Evolutionary conservation across 208 protist species (phyloP).

Genomic region (Leishmania mexicana): DNA sequence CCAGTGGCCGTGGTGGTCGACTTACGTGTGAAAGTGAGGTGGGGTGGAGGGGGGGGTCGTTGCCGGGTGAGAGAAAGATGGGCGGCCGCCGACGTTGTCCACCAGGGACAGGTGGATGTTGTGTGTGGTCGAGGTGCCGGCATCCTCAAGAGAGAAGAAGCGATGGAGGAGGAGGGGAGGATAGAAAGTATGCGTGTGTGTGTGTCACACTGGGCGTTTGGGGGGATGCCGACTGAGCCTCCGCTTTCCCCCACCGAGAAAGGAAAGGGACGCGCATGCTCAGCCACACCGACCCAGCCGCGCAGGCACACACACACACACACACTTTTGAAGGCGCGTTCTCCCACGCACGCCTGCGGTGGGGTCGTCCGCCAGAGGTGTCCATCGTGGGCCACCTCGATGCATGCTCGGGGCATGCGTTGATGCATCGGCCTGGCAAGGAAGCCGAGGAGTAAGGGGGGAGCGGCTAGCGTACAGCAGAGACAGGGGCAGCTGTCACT

Average conservation of each 20-base stretch:
- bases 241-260: not conserved
- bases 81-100: not conserved
- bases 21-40: not conserved
- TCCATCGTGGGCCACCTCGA: not conserved
- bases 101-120: not conserved
- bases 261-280: not conserved
- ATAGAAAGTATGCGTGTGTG: not conserved
- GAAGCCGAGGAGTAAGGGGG: not conserved
- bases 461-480: not conserved
- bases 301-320: not conserved
- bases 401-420: not conserved
- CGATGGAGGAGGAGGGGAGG: not conserved
- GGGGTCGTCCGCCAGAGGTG: not conserved
- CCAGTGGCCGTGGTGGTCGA: not conserved
- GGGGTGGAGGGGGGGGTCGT: not conserved
- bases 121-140: not conserved
- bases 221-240: not conserved
- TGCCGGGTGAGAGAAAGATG: not conserved
- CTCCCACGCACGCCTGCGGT: not conserved
- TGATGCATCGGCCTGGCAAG: not conserved
- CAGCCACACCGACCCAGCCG: not conserved
- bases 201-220: not conserved
- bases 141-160: not conserved
- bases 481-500: not conserved
- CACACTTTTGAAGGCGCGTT: not conserved